phyloP scores from a whole-genome alignment of 148 eudicot genomes.

The Chenopodium formosanum region DNA sequence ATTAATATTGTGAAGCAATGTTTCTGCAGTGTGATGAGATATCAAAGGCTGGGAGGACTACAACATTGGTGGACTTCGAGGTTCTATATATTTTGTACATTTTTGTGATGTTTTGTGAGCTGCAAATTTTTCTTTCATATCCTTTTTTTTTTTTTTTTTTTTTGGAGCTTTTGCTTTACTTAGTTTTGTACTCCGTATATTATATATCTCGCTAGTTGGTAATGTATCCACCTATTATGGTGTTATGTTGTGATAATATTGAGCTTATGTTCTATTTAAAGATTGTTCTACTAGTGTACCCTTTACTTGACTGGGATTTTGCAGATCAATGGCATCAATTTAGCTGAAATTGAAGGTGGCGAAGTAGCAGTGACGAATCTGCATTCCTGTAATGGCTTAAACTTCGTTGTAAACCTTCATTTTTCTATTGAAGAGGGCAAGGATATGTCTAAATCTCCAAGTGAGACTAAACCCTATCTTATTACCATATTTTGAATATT shows the following conservation, averaged over 20 bases:
- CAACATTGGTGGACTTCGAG: slow-evolving; percentile 51
- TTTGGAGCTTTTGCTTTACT: not conserved
- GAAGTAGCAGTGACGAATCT: slow-evolving; percentile 70
- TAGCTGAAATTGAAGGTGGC: slow-evolving; percentile 64
- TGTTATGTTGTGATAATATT: not conserved
- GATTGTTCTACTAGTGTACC: not conserved
- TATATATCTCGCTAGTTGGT: not conserved
- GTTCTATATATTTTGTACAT: slow-evolving; percentile 29
- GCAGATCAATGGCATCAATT: slow-evolving; percentile 61
- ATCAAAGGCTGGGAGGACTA: slow-evolving; percentile 44
- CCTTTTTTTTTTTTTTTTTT: too few species aligned
- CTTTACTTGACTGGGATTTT: slow-evolving; percentile 19
- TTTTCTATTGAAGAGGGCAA: slow-evolving; percentile 31
- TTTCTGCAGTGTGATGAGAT: slow-evolving; percentile 68
- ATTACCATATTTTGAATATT: not conserved
- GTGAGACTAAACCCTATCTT: slow-evolving; percentile 23
- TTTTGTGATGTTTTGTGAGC: not conserved
- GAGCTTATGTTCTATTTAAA: not conserved
- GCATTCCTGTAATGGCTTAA: slow-evolving; percentile 71
- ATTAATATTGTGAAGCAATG: not conserved
- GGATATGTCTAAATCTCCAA: slow-evolving; percentile 21
- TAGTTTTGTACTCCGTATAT: not conserved
- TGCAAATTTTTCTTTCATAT: not conserved
- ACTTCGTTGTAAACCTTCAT: slow-evolving; percentile 51
- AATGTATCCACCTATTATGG: not conserved